These are phyloP conservation scores for Helicostylum pulchrum DNA, from an alignment of 192 early-diverging fungal species.

Conservation along the genomic window DNA sequence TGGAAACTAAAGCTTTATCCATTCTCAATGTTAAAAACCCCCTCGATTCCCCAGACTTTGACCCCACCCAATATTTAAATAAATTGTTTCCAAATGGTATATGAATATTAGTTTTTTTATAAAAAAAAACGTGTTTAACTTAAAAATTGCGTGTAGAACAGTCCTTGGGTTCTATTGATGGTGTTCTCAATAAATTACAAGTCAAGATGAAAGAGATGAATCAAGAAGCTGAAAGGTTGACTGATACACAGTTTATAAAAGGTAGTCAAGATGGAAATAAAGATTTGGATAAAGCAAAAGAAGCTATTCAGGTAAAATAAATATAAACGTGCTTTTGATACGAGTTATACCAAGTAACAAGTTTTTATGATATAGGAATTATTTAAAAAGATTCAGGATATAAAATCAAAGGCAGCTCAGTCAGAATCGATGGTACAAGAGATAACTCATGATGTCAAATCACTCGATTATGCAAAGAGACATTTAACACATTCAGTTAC, in stretches of 20 bases:
- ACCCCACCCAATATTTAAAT: conserved; percentile 77
- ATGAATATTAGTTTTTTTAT: neutral
- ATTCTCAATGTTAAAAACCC: conserved; percentile 60
- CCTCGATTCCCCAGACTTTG: conserved; percentile 68
- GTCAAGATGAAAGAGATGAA: conserved; percentile 58
- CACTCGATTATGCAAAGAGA: conserved; percentile 90
- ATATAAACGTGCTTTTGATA: neutral
- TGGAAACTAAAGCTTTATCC: conserved; percentile 53
- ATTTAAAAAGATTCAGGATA: conserved; percentile 76
- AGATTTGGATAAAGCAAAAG: conserved; percentile 68
- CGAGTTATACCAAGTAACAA: neutral
- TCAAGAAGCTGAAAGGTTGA: conserved; percentile 64
- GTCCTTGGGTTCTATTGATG: conserved; percentile 61
- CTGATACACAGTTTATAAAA: conserved; percentile 65
- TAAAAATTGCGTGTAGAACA: conserved; percentile 47
- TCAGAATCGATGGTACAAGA: conserved; percentile 89
- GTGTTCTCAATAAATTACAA: conserved; percentile 58
- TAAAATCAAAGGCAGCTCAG: conserved; percentile 78
- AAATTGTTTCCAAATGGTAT: conserved; percentile 73
- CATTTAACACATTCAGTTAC: conserved; percentile 82
- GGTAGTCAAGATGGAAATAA: conserved; percentile 53
- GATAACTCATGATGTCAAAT: conserved; percentile 95
- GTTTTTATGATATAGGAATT: conserved; percentile 51
- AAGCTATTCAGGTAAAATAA: conserved; percentile 65
- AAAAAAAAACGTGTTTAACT: neutral